Evolutionary conservation across 805 yeast species (phyloP).

Genomic region (Saturnispora galanensis): DNA sequence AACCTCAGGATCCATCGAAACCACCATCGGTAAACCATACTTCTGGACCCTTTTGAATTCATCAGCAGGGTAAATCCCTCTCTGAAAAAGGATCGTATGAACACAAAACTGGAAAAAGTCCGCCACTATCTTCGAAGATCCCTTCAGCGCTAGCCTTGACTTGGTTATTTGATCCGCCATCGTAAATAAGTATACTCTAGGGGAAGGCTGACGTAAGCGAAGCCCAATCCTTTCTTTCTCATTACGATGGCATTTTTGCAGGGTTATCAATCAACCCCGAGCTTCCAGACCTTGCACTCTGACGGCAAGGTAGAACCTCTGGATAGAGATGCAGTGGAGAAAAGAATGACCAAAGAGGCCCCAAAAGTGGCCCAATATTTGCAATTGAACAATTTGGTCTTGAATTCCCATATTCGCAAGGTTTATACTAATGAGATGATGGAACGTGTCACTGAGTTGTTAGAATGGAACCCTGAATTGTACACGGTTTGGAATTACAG

Average conservation of each 20-base stretch:
- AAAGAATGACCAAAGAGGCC: constrained; percentile 49
- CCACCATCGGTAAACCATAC: constrained; percentile 67
- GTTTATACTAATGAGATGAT: constrained; percentile 33
- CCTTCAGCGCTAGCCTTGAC: constrained; percentile 54
- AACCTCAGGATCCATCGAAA: constrained; percentile 69
- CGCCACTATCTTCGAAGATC: constrained; percentile 68
- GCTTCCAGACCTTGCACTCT: constrained; percentile 45
- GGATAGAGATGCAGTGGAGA: constrained; percentile 43
- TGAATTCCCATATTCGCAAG: constrained; percentile 26
- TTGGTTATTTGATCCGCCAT: constrained; percentile 17
- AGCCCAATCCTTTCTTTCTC: not conserved
- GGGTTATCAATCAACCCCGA: constrained; percentile 13
- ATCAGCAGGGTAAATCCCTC: constrained; percentile 84
- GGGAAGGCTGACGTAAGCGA: constrained; percentile 17
- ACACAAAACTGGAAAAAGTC: constrained; percentile 81
- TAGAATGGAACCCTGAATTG: constrained; percentile 71
- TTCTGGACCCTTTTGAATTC: constrained; percentile 71
- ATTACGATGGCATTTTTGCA: constrained; percentile 12
- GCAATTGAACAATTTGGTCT: constrained; percentile 33
- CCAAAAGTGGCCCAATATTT: constrained; percentile 49
- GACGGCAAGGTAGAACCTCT: constrained; percentile 46
- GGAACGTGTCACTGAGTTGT: constrained; percentile 43
- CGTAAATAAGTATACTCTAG: no score
- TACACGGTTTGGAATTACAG: constrained; percentile 88
- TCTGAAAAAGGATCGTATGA: constrained; percentile 72